Conservation (phyloP, 805 yeast species). For the Yamadazyma phyllophila region DNA sequence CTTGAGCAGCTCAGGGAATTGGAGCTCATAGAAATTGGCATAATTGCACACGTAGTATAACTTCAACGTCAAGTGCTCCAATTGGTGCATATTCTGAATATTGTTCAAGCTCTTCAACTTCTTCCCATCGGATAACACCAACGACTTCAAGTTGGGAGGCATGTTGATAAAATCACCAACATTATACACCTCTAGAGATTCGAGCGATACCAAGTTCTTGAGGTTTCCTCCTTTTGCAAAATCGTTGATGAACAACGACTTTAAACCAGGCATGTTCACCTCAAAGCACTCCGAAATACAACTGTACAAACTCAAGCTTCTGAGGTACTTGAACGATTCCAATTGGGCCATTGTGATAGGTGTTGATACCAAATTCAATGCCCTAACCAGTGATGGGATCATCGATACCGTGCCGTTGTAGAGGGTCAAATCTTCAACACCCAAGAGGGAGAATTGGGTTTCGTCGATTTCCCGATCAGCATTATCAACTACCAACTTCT, state of each 20-base stretch:
- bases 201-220: slow-evolving; percentile 1
- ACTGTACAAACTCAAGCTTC: slow-evolving; percentile 1
- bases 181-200: slow-evolving; percentile 3
- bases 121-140: slow-evolving; percentile 8
- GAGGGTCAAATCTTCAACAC: background rate
- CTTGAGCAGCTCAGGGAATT: slow-evolving; percentile 5
- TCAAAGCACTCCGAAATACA: slow-evolving; percentile 5
- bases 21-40: slow-evolving; percentile 5
- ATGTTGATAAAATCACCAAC: slow-evolving; percentile 5
- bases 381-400: background rate
- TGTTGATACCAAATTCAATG: slow-evolving; percentile 1
- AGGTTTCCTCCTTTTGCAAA: slow-evolving; percentile 9
- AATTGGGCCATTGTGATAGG: background rate
- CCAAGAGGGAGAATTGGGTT: background rate
- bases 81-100: background rate
- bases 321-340: slow-evolving; percentile 1
- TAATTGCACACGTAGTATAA: slow-evolving; percentile 4
- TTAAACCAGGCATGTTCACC: slow-evolving; percentile 3
- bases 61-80: slow-evolving; percentile 3
- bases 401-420: background rate
- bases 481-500: background rate
- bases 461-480: background rate
- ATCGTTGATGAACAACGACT: slow-evolving; percentile 5
- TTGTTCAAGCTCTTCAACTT: slow-evolving; percentile 1
- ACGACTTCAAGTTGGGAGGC: slow-evolving; percentile 3